Conservation (phyloP, 2,329 filamentous ascomycete genomes). For the Aureobasidium uvarum region DNA sequence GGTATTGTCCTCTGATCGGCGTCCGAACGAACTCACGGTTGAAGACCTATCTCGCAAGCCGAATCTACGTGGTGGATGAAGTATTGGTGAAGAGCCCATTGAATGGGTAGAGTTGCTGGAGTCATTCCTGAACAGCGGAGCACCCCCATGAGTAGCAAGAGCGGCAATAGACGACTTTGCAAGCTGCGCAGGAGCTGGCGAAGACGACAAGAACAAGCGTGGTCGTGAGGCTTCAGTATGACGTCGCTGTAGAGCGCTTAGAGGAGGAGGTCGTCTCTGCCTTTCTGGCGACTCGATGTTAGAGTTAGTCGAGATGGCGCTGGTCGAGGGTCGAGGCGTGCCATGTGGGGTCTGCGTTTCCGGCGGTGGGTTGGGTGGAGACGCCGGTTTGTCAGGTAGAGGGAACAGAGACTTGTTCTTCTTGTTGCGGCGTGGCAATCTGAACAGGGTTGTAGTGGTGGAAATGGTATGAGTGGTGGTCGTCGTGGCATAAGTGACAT, state of each 20-base stretch:
- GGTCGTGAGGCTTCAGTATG: conserved; percentile 25
- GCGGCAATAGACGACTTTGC: conserved; percentile 47
- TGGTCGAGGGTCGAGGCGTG: conserved; percentile 41
- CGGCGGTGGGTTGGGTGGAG: conserved; percentile 34
- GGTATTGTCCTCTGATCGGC: conserved; percentile 68
- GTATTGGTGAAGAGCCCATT: conserved; percentile 53
- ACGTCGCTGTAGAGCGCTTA: conserved; percentile 28
- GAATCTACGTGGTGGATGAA: conserved; percentile 59
- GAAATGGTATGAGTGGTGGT: conserved; percentile 63
- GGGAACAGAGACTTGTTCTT: conserved; percentile 76
- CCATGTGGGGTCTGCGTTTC: conserved; percentile 10
- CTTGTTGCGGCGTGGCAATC: conserved; percentile 71
- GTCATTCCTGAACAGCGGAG: conserved; percentile 57
- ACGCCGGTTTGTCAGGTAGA: conserved; percentile 70
- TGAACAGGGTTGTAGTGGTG: conserved; percentile 70
- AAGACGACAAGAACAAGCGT: conserved; percentile 33
- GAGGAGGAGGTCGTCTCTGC: conserved; percentile 28
- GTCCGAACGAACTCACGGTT: conserved; percentile 79
- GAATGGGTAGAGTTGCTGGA: conserved; percentile 68
- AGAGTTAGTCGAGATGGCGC: conserved; percentile 35
- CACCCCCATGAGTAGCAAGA: conserved; percentile 46
- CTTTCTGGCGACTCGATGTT: conserved; percentile 30
- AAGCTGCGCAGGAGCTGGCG: conserved; percentile 54
- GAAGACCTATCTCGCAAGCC: conserved; percentile 76
- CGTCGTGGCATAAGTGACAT: conserved; percentile 57